Conservation (phyloP, 352 stramenopile species). For the Pythium phragmitis region DNA sequence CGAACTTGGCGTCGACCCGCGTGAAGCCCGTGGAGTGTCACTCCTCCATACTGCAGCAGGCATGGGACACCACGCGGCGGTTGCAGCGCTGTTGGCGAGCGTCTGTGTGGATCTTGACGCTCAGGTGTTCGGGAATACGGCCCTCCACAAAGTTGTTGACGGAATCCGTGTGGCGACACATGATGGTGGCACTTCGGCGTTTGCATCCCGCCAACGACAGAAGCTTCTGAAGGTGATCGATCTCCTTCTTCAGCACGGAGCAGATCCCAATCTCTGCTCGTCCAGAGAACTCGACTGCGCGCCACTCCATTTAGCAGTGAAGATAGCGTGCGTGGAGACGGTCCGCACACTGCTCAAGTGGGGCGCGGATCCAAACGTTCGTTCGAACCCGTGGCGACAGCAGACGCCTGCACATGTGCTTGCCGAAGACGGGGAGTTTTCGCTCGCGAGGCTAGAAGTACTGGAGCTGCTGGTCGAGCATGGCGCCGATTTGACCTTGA, state of each 20-base stretch:
- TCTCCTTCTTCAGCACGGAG: neutral
- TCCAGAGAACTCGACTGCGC: neutral
- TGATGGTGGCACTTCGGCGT: no score
- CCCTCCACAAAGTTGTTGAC: no score
- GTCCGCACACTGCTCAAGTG: neutral
- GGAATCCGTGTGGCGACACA: no score
- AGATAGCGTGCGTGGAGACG: neutral
- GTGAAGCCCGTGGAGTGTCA: neutral
- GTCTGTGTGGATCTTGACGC: no score
- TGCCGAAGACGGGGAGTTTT: neutral
- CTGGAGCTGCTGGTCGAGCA: constrained; percentile 7
- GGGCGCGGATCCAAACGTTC: constrained; percentile 3
- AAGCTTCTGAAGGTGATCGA: neutral
- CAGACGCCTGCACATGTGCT: neutral
- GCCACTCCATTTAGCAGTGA: constrained; percentile 3
- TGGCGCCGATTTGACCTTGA: neutral
- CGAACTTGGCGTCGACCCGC: neutral
- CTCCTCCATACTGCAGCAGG: neutral
- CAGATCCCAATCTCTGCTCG: neutral
- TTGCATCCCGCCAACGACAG: no score
- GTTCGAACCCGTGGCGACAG: neutral
- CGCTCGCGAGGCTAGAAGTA: neutral
- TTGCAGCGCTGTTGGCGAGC: neutral
- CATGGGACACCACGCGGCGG: neutral
- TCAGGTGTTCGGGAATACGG: no score